Conservation (phyloP, 495 filamentous ascomycete species). For the Penicillium coffeae region DNA sequence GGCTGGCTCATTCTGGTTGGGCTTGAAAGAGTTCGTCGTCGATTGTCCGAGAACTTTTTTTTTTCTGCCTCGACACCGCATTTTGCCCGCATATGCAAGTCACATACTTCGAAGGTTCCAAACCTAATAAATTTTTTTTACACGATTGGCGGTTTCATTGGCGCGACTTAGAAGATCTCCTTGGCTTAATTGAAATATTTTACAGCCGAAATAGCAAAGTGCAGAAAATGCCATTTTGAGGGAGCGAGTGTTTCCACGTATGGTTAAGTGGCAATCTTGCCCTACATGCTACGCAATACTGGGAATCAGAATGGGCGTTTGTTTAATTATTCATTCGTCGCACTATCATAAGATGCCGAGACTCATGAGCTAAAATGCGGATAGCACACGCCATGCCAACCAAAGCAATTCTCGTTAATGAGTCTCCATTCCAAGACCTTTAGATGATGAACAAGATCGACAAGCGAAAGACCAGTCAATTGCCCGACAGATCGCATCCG, state of each 20-base stretch:
- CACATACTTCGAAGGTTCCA: no score
- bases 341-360: conserved; percentile 45
- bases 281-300: neutral
- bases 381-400: conserved; percentile 39
- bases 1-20: conserved; percentile 34
- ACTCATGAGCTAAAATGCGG: conserved; percentile 36
- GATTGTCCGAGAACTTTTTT: conserved; percentile 4
- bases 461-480: conserved; percentile 19
- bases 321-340: conserved; percentile 41
- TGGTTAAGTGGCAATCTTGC: neutral
- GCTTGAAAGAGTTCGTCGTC: conserved; percentile 9
- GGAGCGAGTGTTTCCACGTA: no score
- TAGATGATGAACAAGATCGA: conserved; percentile 23
- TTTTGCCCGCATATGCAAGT: neutral
- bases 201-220: no score
- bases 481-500: conserved; percentile 29
- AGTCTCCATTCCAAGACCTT: conserved; percentile 37
- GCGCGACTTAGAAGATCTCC: no score
- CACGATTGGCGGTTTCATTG: no score
- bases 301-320: conserved; percentile 1
- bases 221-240: no score
- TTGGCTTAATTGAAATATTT: no score
- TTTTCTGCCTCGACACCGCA: conserved; percentile 13
- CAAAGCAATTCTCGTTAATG: conserved; percentile 35
- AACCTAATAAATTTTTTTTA: no score